Conservation (phyloP, 2,329 filamentous ascomycete genomes). For the Lizonia empirigonia region DNA sequence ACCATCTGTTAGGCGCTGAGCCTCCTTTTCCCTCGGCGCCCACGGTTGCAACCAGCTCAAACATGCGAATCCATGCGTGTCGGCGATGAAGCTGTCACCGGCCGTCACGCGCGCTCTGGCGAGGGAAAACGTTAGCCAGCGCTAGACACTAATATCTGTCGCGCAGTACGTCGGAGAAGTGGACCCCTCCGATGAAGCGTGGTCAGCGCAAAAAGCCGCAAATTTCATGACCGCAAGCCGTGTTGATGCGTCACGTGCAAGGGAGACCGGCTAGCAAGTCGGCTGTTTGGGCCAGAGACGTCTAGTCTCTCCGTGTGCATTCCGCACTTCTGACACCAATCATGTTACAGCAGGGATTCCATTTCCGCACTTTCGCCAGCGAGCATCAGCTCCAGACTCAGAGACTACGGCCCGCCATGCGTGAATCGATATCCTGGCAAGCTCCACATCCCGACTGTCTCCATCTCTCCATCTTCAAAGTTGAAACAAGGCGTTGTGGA, state of each 20-base stretch:
- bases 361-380: constrained; percentile 31
- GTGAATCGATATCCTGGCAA: constrained; percentile 15
- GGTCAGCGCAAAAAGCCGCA: constrained; percentile 25
- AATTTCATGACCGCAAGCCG: constrained; percentile 16
- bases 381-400: constrained; percentile 24
- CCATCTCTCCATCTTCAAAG: neutral
- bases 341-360: constrained; percentile 30
- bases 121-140: constrained; percentile 9
- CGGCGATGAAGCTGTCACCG: constrained; percentile 3
- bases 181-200: constrained; percentile 27
- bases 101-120: neutral
- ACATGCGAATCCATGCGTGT: neutral
- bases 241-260: constrained; percentile 28
- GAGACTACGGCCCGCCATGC: neutral
- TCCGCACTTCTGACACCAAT: constrained; percentile 33
- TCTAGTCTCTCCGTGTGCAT: constrained; percentile 25
- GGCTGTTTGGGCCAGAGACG: constrained; percentile 31
- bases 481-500: neutral
- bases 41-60: neutral
- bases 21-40: constrained; percentile 4
- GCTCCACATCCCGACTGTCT: constrained; percentile 25
- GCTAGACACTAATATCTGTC: constrained; percentile 9
- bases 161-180: constrained; percentile 25
- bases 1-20: constrained; percentile 4
- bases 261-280: constrained; percentile 25